Evolutionary conservation across 495 filamentous ascomycete genomes (phyloP), one percentile per base, ranked within the genome.

Genomic region (Penicillium coprophilum): DNA sequence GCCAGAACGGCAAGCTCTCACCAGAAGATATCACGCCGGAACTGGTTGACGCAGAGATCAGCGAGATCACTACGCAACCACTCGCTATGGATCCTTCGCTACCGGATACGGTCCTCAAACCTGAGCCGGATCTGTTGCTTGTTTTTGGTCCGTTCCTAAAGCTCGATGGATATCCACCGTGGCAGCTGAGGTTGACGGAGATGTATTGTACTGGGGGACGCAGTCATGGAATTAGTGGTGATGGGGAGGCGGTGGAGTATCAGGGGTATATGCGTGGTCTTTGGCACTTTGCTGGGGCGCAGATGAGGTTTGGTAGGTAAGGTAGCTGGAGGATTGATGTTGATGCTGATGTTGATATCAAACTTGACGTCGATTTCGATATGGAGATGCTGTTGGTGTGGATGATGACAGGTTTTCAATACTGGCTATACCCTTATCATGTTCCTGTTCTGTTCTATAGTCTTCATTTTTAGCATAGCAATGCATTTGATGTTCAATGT

Each of bases 181-280:
- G 94, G 94, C 94, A 96, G 71, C 80, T 97, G 45, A 80, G 94
- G 34, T 73, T 98, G 58, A 97, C 93, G 2, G 94, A 98, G 80
- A 97, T 98, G 56, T 96, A 89, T 51, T 80, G 78, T 55, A 79
- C 78, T 7, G 77, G 79, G 5, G 74, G 75, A 43, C 79, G 69
- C 32, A 74, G 59, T 46, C 73, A 73, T 47, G 66, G 64, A 15
- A 48, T 71, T 28, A 66, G 57, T 15, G 75, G 71, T 1, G 68
- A 64, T 55, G 68, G 70, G 12, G 74, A 73, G 57, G 85, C 85
- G 0, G 93, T 97, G 15, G 92, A 89, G 50, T 98, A 98, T 71
- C 92, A 96, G 66, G 87, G 95, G 10, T 98, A 97, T 65, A 80
- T 96, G 49, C 74, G 88, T 39, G 92, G 85, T 1, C 70, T 98